Conservation (phyloP, 2,329 filamentous ascomycete genomes). For the Calonectria pseudoturangicola region DNA sequence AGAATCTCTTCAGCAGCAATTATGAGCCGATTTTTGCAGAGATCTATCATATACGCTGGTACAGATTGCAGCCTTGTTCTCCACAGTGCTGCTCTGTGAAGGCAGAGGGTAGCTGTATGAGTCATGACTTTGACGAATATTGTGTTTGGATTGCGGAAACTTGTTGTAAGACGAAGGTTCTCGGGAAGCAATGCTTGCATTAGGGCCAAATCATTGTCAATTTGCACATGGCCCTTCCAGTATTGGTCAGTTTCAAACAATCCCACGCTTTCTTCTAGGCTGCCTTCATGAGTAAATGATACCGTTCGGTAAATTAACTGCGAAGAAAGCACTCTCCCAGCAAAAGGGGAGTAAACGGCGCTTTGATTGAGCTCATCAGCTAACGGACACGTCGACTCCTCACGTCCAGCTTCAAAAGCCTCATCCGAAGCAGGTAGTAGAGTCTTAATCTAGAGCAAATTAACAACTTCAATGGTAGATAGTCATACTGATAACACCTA, state of each 20-base stretch:
- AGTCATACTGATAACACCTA: not conserved
- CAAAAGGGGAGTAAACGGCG: conserved; percentile 1
- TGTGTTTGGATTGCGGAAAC: conserved; percentile 79
- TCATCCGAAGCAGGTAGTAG: conserved; percentile 11
- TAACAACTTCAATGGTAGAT: not conserved
- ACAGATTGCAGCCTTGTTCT: conserved; percentile 70
- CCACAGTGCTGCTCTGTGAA: conserved; percentile 88
- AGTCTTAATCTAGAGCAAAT: conserved; percentile 3
- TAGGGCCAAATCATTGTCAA: conserved; percentile 85
- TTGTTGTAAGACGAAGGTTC: conserved; percentile 79
- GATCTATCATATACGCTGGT: conserved; percentile 61
- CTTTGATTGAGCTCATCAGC: conserved; percentile 1
- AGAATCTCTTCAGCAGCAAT: conserved; percentile 74
- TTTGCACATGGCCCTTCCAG: conserved; percentile 85
- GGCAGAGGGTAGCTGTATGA: conserved; percentile 87
- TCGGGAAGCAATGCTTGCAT: conserved; percentile 84
- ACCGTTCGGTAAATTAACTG: not conserved
- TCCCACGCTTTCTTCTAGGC: not conserved
- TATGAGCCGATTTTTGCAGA: conserved; percentile 77
- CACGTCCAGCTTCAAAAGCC: not conserved
- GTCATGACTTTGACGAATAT: conserved; percentile 89
- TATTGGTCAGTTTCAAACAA: conserved; percentile 68
- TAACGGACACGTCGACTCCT: not conserved
- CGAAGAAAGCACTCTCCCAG: conserved; percentile 1
- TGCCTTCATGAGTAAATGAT: not conserved